phyloP scores from a whole-genome alignment of 495 filamentous ascomycete species.

The Neurospora africana region DNA sequence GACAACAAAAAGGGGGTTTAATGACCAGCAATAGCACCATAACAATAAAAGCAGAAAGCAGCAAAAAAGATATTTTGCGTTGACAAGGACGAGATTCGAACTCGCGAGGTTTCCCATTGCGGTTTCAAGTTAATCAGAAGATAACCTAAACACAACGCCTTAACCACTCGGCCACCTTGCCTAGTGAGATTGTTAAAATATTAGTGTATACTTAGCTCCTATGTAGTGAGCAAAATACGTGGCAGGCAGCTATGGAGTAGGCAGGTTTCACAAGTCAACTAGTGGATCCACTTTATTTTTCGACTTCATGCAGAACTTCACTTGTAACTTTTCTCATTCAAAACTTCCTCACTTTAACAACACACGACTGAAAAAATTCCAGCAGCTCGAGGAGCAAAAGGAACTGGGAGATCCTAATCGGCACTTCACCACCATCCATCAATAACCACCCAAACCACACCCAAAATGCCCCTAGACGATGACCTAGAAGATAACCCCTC shows the following conservation, averaged over 20 bases:
- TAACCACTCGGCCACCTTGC: conserved; percentile 42
- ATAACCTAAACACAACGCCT: conserved; percentile 42
- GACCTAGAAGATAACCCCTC: conserved; percentile 26
- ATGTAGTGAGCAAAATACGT: neutral
- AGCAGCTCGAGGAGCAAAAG: neutral
- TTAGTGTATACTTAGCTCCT: neutral
- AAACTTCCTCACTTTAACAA: neutral
- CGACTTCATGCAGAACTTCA: conserved; percentile 2
- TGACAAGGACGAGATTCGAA: conserved; percentile 20
- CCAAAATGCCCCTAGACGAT: conserved; percentile 34
- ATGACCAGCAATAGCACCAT: neutral
- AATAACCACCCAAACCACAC: neutral
- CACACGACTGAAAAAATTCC: neutral
- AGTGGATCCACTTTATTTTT: neutral
- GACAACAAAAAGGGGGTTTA: neutral
- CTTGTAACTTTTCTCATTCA: neutral
- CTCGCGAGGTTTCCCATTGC: conserved; percentile 15
- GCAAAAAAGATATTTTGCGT: neutral
- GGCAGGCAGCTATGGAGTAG: neutral
- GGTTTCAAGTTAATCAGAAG: conserved; percentile 6
- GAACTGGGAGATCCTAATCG: neutral
- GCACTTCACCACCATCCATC: neutral
- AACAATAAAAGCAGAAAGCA: neutral
- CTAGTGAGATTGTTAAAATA: neutral
- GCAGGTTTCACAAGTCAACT: neutral